Evolutionary conservation across 352 stramenopile genomes (phyloP).

Genomic region (Pythium guiyangense): DNA sequence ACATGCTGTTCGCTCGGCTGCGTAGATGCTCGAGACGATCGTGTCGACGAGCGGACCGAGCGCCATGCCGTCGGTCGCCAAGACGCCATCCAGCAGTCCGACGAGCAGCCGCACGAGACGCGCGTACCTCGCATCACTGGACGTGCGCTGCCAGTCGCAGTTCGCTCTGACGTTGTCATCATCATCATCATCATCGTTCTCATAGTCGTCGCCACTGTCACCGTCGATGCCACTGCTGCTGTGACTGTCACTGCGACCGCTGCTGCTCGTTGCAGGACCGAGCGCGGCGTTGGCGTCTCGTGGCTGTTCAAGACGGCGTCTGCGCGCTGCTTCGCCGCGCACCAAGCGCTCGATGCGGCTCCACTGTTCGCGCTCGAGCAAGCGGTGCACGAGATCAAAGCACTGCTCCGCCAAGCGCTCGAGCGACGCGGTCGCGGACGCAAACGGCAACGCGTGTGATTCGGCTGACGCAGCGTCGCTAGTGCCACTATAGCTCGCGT

Average conservation of each 20-base stretch:
- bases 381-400: neutral
- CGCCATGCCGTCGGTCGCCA: too few relatives aligned
- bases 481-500: neutral
- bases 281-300: too few relatives aligned
- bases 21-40: too few relatives aligned
- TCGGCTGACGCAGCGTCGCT: neutral
- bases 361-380: too few relatives aligned
- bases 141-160: neutral
- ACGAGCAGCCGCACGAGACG: constrained; percentile 6
- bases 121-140: neutral
- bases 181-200: too few relatives aligned
- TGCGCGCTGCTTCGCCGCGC: too few relatives aligned
- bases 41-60: too few relatives aligned
- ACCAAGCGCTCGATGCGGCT: too few relatives aligned
- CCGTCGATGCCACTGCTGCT: neutral
- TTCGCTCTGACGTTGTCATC: neutral
- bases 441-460: too few relatives aligned
- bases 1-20: too few relatives aligned
- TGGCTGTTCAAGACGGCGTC: too few relatives aligned
- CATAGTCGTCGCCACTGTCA: neutral
- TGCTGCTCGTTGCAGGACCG: too few relatives aligned
- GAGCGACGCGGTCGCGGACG: neutral
- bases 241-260: neutral
- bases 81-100: neutral
- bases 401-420: constrained; percentile 5